phyloP scores from a whole-genome alignment of 495 filamentous ascomycete species.

The Collariella sp. region DNA sequence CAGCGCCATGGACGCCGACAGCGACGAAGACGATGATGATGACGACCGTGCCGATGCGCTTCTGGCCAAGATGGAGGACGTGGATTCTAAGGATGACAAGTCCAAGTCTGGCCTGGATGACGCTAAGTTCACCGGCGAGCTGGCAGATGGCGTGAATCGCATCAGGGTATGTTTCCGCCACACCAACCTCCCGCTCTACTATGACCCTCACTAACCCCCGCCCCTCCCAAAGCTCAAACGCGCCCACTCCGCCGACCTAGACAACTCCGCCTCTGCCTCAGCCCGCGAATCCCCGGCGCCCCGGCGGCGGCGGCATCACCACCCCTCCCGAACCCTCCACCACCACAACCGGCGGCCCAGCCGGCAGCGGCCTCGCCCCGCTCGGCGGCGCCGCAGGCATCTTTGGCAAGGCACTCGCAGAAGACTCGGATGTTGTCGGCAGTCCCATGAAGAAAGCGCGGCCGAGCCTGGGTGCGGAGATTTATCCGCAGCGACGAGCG shows the following conservation, averaged over 20 bases:
- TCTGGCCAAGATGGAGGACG: constrained; percentile 61
- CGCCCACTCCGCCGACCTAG: constrained; percentile 77
- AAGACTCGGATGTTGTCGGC: constrained; percentile 49
- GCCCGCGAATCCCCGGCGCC: constrained; percentile 37
- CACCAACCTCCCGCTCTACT: not conserved
- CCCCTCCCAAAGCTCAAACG: constrained; percentile 67
- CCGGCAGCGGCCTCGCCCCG: constrained; percentile 6
- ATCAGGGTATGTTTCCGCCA: constrained; percentile 64
- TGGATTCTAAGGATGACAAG: constrained; percentile 61
- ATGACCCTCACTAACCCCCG: constrained; percentile 14
- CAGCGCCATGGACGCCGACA: constrained; percentile 42
- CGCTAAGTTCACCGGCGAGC: constrained; percentile 69
- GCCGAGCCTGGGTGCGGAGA: constrained; percentile 47
- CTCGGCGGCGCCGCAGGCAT: constrained; percentile 23
- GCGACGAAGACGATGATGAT: constrained; percentile 64
- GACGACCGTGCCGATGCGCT: constrained; percentile 61
- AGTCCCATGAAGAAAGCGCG: constrained; percentile 81
- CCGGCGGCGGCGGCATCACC: constrained; percentile 27
- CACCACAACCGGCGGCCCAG: no score
- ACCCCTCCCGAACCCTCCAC: constrained; percentile 29
- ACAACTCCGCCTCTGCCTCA: constrained; percentile 35
- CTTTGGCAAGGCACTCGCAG: constrained; percentile 27
- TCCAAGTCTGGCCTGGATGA: constrained; percentile 61
- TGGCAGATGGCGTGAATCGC: constrained; percentile 82
- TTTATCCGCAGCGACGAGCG: not conserved